Evolutionary conservation across 148 eudicot species (phyloP).

Genomic region (Rhododendron henanense): DNA sequence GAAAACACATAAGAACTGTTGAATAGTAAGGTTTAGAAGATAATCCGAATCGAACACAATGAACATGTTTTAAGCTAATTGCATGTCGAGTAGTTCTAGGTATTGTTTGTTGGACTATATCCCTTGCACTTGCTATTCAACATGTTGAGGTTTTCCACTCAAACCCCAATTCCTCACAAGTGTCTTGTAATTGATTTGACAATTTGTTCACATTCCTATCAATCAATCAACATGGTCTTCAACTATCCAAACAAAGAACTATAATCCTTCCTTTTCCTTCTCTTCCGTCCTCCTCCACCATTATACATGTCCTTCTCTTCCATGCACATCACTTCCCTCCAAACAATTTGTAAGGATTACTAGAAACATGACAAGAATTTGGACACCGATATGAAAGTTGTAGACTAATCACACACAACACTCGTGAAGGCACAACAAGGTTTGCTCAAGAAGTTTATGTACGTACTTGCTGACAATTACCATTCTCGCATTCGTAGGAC

Average conservation of each 20-base stretch:
- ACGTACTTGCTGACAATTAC: neutral
- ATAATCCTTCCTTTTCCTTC: neutral
- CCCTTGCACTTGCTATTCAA: neutral
- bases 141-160: neutral
- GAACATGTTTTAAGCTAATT: too few relatives aligned
- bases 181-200: neutral
- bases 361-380: neutral
- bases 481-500: neutral
- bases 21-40: too few relatives aligned
- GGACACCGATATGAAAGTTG: neutral
- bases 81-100: neutral
- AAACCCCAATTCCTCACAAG: neutral
- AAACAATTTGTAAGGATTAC: neutral
- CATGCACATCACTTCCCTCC: neutral
- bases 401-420: neutral
- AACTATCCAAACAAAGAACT: neutral
- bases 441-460: neutral
- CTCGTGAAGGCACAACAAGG: neutral
- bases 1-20: too few relatives aligned
- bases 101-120: too few relatives aligned
- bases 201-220: neutral
- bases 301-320: neutral
- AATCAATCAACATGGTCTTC: neutral
- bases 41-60: too few relatives aligned
- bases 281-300: neutral